A percentile compares a stretch with the other conserved stretches of the same genome.
Conservation (phyloP, 1,284 basidiomycete genomes). For the Xerocomus nothofagi region DNA sequence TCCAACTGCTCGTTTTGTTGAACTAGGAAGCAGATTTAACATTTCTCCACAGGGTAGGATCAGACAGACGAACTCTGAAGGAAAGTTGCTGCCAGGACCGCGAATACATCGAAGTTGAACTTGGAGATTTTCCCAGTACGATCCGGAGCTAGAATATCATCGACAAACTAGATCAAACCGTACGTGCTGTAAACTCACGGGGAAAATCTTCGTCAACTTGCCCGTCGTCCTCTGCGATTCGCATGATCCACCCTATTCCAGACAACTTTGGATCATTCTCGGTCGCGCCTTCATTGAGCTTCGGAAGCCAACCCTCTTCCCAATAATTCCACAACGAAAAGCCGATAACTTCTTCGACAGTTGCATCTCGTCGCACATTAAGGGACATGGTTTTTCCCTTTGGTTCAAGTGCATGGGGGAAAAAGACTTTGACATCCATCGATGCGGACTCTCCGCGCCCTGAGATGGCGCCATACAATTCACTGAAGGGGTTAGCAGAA, state of each 20-base stretch:
- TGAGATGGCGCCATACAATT: slow-evolving; percentile 79
- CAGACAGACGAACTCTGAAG: slow-evolving; percentile 63
- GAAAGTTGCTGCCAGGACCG: slow-evolving; percentile 74
- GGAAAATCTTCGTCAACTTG: slow-evolving; percentile 99
- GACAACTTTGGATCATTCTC: slow-evolving; percentile 68
- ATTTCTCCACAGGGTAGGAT: background rate
- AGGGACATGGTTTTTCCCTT: slow-evolving; percentile 57
- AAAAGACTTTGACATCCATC: slow-evolving; percentile 78
- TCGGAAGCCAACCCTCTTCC: slow-evolving; percentile 83
- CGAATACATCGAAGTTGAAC: slow-evolving; percentile 92
- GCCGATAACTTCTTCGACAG: slow-evolving; percentile 94
- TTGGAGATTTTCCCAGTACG: slow-evolving; percentile 81
- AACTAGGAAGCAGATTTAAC: slow-evolving; percentile 45
- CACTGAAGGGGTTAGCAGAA: slow-evolving; percentile 77
- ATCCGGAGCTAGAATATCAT: slow-evolving; percentile 75
- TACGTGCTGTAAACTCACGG: slow-evolving; percentile 48
- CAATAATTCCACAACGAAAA: slow-evolving; percentile 90
- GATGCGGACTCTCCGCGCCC: slow-evolving; percentile 67
- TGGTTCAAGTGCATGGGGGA: slow-evolving; percentile 78
- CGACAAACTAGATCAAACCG: background rate
- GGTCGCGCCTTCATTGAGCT: slow-evolving; percentile 59
- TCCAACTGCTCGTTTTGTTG: slow-evolving; percentile 82
- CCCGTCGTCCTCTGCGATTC: slow-evolving; percentile 96
- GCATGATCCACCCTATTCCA: slow-evolving; percentile 90
- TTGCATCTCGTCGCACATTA: slow-evolving; percentile 84